Conservation (phyloP, 306 rosid species). For the Cucumis sativus region Cucumber_9930_V3 NC_026657.2:27171001-27171500, state of each 20-base stretch:
- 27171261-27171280: slow-evolving; percentile 91
- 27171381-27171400: slow-evolving; percentile 93
- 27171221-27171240: slow-evolving; percentile 93
- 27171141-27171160: slow-evolving; percentile 86
- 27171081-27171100: background rate
- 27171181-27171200: slow-evolving; percentile 98
- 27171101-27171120: background rate
- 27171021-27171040: slow-evolving; percentile 72
- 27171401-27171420: slow-evolving; percentile 81
- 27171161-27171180: slow-evolving; percentile 97
- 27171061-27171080: background rate
- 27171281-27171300: slow-evolving; percentile 83
- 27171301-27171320: slow-evolving; percentile 96
- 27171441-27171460: slow-evolving; percentile 58
- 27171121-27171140: slow-evolving; percentile 40
- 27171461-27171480: slow-evolving; percentile 54
- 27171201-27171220: slow-evolving; percentile 87
- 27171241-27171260: slow-evolving; percentile 98
- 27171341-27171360: slow-evolving; percentile 93
- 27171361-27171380: slow-evolving; percentile 99
- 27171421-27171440: slow-evolving; percentile 58
- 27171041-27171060: slow-evolving; percentile 5
- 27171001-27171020: slow-evolving; percentile 90
- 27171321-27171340: slow-evolving; percentile 94
- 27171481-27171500: slow-evolving; percentile 66